Percentiles rank a stretch among this genome's conserved stretches.
These are phyloP conservation scores for Omphalotus guepiniiformis DNA, from an alignment of 768 basidiomycete genomes.

Conservation along the genomic window DNA sequence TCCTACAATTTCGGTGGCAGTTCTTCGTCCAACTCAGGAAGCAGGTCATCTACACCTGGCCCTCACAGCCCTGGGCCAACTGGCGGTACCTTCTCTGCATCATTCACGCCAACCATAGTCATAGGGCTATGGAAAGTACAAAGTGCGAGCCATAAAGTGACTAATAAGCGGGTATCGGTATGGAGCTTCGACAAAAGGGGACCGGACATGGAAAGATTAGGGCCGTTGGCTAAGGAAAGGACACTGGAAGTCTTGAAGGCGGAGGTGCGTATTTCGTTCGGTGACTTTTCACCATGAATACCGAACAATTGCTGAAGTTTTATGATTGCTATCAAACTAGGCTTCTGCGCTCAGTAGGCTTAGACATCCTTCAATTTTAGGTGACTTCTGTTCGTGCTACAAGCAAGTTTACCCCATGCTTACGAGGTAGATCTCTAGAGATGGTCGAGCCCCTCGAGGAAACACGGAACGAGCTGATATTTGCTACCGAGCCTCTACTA, in stretches of 20 bases:
- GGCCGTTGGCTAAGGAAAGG: slow-evolving; percentile 61
- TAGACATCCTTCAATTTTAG: slow-evolving; percentile 90
- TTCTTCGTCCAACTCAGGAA: slow-evolving; percentile 25
- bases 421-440: slow-evolving; percentile 44
- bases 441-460: slow-evolving; percentile 98
- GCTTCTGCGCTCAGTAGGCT: slow-evolving; percentile 79
- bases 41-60: slow-evolving; percentile 48
- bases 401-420: neutral
- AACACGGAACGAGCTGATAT: slow-evolving; percentile 81
- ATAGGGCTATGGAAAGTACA: slow-evolving; percentile 91
- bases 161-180: slow-evolving; percentile 84
- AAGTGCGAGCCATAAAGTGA: slow-evolving; percentile 83
- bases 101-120: slow-evolving; percentile 47
- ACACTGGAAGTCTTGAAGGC: slow-evolving; percentile 83
- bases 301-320: slow-evolving; percentile 8
- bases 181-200: slow-evolving; percentile 89
- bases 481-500: slow-evolving; percentile 88
- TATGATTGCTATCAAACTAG: too few species aligned
- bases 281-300: slow-evolving; percentile 5
- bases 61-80: slow-evolving; percentile 12
- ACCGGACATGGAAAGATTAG: slow-evolving; percentile 68
- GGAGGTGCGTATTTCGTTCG: slow-evolving; percentile 55
- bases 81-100: slow-evolving; percentile 19
- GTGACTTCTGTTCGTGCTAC: slow-evolving; percentile 38
- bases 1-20: slow-evolving; percentile 62